These are phyloP conservation scores for Wickerhamomyces strasburgensis DNA, from an alignment of 805 yeast species.

Conservation along the genomic window DNA sequence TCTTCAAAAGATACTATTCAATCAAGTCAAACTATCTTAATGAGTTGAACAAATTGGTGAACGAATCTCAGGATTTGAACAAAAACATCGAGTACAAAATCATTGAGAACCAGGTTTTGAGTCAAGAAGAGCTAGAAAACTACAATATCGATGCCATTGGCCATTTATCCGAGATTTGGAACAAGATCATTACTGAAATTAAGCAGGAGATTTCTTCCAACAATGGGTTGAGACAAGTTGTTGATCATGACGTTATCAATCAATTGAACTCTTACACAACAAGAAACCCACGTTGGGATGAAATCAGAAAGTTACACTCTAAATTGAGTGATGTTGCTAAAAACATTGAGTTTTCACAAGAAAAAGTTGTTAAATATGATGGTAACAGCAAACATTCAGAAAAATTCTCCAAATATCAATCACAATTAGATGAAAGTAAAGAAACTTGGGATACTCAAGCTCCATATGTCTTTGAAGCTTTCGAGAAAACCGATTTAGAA, in stretches of 20 bases:
- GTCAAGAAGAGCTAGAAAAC: constrained; percentile 41
- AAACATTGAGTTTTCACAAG: constrained; percentile 35
- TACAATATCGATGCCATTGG: constrained; percentile 46
- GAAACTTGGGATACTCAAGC: constrained; percentile 74
- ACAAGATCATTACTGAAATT: constrained; percentile 35
- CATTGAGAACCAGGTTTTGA: constrained; percentile 36
- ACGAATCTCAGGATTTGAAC: constrained; percentile 27
- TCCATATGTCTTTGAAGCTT: constrained; percentile 67
- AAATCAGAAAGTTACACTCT: constrained; percentile 42
- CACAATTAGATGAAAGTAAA: constrained; percentile 40
- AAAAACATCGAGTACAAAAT: constrained; percentile 29
- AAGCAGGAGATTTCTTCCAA: constrained; percentile 45
- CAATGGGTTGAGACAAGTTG: constrained; percentile 39
- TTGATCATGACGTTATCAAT: constrained; percentile 50
- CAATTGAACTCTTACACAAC: constrained; percentile 51
- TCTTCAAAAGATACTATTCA: constrained; percentile 43
- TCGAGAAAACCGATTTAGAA: constrained; percentile 65
- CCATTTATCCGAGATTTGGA: constrained; percentile 39
- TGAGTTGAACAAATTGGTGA: constrained; percentile 19
- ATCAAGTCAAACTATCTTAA: constrained; percentile 21
- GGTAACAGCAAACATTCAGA: constrained; percentile 19
- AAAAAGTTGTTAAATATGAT: constrained; percentile 34
- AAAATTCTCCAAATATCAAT: constrained; percentile 31
- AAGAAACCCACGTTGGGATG: constrained; percentile 50
- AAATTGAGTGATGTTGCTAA: constrained; percentile 41